Conservation (phyloP, 176 grass and related monocot species). For the Guadua angustifolia region DNA sequence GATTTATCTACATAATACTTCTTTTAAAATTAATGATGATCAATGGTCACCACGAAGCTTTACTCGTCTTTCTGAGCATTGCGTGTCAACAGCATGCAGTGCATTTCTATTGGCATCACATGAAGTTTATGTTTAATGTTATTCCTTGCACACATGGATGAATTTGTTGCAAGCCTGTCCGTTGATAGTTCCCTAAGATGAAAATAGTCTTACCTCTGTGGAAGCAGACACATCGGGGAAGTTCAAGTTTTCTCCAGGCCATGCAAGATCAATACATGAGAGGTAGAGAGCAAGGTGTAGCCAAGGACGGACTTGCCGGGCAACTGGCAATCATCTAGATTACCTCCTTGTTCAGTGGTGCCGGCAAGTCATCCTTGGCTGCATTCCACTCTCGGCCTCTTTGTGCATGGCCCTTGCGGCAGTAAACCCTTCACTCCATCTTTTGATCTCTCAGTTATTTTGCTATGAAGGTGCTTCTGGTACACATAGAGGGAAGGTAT, state of each 20-base stretch:
- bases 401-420: slow-evolving; percentile 39
- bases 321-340: slow-evolving; percentile 8
- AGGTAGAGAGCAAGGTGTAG: slow-evolving; percentile 41
- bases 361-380: slow-evolving; percentile 59
- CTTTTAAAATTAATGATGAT: slow-evolving; percentile 2
- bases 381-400: background rate
- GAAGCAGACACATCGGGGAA: no score
- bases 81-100: background rate
- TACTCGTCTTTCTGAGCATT: background rate
- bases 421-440: slow-evolving; percentile 29
- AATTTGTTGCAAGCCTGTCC: background rate
- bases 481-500: slow-evolving; percentile 25
- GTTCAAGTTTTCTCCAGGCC: no score
- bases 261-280: no score
- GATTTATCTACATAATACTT: background rate
- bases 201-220: no score
- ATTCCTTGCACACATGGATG: background rate
- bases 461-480: slow-evolving; percentile 19
- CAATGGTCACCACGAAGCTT: background rate
- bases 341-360: background rate
- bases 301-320: slow-evolving; percentile 53
- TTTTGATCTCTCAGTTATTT: background rate
- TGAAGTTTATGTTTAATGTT: slow-evolving; percentile 11
- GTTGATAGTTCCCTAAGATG: no score
- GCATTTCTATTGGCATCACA: background rate